phyloP scores from a whole-genome alignment of 306 rosid species.

The Pueraria montana region DNA sequence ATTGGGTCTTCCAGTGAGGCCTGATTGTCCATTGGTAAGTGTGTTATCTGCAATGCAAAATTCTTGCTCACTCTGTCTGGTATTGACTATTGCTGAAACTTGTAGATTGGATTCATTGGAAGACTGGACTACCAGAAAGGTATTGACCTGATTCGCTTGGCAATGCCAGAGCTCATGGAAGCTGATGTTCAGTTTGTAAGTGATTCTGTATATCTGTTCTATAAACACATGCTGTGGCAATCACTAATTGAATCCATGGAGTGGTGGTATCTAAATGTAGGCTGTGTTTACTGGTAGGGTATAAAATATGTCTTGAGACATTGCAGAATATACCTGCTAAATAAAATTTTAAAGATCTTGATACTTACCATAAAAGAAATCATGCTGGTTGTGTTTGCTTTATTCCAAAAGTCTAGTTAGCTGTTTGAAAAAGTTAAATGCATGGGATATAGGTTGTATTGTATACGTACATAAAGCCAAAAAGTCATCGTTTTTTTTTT shows the following conservation, averaged over 20 bases:
- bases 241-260: slow-evolving; percentile 15
- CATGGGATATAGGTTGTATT: too few relatives aligned
- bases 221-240: slow-evolving; percentile 6
- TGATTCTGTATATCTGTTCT: slow-evolving; percentile 41
- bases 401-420: too few relatives aligned
- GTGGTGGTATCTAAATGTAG: slow-evolving; percentile 18
- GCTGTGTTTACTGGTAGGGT: slow-evolving; percentile 26
- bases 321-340: background rate
- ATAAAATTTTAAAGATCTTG: slow-evolving; percentile 30
- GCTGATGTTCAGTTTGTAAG: slow-evolving; percentile 93
- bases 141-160: slow-evolving; percentile 73
- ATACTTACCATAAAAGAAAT: background rate
- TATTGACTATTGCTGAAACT: slow-evolving; percentile 45
- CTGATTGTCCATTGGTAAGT: slow-evolving; percentile 82
- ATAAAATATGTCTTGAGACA: slow-evolving; percentile 9
- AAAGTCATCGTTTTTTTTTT: too few relatives aligned
- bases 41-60: slow-evolving; percentile 6
- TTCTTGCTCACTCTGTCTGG: slow-evolving; percentile 26
- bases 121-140: slow-evolving; percentile 93
- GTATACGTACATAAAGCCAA: too few relatives aligned
- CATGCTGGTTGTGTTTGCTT: too few relatives aligned
- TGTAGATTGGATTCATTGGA: slow-evolving; percentile 92
- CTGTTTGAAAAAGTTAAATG: too few relatives aligned
- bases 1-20: slow-evolving; percentile 78
- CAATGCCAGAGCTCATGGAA: slow-evolving; percentile 73